Evolutionary conservation across 257 asterid genomes (phyloP).

Genomic region (Cynanchum wilfordii): DNA sequence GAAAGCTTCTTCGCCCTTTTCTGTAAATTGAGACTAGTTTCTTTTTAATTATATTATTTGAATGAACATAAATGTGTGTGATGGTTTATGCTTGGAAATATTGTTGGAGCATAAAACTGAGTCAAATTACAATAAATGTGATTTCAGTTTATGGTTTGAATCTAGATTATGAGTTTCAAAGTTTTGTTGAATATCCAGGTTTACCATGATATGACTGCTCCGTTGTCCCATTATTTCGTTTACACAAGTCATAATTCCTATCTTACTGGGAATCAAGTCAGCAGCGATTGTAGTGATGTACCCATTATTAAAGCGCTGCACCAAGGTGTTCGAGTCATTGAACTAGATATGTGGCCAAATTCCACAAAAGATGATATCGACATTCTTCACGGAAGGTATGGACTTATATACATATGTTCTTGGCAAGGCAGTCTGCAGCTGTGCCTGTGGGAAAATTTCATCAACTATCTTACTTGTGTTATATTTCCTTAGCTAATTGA

Average conservation of each 20-base stretch:
- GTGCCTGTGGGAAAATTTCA: not conserved
- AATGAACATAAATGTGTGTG: not conserved
- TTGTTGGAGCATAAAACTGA: not conserved
- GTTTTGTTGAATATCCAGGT: slow-evolving; percentile 32
- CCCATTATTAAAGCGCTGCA: slow-evolving; percentile 62
- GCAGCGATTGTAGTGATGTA: slow-evolving; percentile 60
- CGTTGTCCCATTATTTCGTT: slow-evolving; percentile 65
- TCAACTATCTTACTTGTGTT: no score
- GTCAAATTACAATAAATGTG: not conserved
- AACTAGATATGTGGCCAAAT: slow-evolving; percentile 86
- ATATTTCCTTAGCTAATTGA: not conserved
- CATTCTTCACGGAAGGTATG: slow-evolving; percentile 82
- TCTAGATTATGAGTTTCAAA: not conserved
- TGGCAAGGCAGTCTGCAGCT: not conserved
- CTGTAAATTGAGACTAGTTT: no score
- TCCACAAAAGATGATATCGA: slow-evolving; percentile 57
- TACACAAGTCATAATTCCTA: slow-evolving; percentile 78
- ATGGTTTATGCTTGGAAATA: not conserved
- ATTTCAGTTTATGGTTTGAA: not conserved
- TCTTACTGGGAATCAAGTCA: slow-evolving; percentile 71
- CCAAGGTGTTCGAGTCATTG: slow-evolving; percentile 72
- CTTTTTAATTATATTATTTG: no score
- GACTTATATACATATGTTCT: not conserved
- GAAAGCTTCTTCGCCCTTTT: no score
- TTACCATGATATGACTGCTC: slow-evolving; percentile 64